phyloP scores from a whole-genome alignment of 2,329 filamentous ascomycete species.

The Aspergillus jensenii region DNA sequence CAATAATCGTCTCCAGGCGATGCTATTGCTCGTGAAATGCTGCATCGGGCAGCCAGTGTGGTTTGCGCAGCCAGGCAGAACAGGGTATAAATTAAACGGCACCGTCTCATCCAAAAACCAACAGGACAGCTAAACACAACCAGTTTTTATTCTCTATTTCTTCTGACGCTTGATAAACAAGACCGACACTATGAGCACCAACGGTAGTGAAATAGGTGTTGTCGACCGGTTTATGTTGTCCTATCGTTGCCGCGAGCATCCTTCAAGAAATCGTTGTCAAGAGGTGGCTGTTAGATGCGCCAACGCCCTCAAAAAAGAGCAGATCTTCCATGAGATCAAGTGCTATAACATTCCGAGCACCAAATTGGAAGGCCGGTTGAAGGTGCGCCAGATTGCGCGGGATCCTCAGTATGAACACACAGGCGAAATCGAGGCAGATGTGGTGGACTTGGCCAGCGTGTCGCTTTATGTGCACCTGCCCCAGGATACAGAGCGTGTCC shows the following conservation, averaged over 20 bases:
- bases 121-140: too few relatives aligned
- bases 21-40: not conserved
- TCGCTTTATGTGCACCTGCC: constrained; percentile 12
- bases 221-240: not conserved
- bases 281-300: not conserved
- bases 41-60: not conserved
- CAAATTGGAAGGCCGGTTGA: not conserved
- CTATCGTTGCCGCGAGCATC: not conserved
- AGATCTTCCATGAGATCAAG: not conserved
- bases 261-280: not conserved
- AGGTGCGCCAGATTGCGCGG: not conserved
- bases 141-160: too few relatives aligned
- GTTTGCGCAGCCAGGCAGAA: not conserved
- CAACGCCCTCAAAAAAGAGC: not conserved
- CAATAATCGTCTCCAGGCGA: not conserved
- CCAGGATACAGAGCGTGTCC: not conserved
- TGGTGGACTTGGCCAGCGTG: constrained; percentile 15
- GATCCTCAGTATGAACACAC: not conserved
- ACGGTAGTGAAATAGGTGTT: not conserved
- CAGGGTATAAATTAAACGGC: not conserved
- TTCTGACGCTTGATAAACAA: too few relatives aligned
- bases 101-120: too few relatives aligned
- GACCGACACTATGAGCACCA: not conserved
- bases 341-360: not conserved
- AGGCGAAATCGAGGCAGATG: constrained; percentile 12